Evolutionary conservation across 2,329 filamentous ascomycete genomes (phyloP).

Genomic region (Nemania sp.): DNA sequence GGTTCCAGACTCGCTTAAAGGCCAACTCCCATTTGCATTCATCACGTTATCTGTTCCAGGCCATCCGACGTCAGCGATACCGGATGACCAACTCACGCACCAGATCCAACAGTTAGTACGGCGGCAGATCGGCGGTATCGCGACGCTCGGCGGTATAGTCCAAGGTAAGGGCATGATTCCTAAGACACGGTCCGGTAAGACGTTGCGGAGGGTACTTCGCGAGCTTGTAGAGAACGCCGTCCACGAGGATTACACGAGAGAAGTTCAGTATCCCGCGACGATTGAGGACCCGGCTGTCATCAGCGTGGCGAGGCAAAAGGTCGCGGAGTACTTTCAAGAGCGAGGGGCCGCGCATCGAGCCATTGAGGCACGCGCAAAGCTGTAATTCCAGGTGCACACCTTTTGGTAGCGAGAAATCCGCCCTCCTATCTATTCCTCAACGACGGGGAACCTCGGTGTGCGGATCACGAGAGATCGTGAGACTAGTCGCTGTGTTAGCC

Average conservation of each 20-base stretch:
- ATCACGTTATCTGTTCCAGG: conserved; percentile 58
- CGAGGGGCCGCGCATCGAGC: conserved; percentile 47
- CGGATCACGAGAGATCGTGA: no score
- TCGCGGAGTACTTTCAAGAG: conserved; percentile 74
- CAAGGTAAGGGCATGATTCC: conserved; percentile 86
- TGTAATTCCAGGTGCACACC: no score
- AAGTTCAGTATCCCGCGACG: conserved; percentile 77
- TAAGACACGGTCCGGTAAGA: conserved; percentile 91
- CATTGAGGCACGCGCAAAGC: conserved; percentile 54
- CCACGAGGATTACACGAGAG: conserved; percentile 70
- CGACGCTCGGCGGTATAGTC: conserved; percentile 81
- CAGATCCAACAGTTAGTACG: conserved; percentile 77
- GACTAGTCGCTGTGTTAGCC: no score
- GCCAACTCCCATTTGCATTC: conserved; percentile 90
- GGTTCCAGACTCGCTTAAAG: conserved; percentile 84
- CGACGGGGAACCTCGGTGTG: no score
- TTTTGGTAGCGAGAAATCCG: no score
- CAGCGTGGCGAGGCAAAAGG: conserved; percentile 69
- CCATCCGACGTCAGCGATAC: conserved; percentile 55
- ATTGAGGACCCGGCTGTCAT: conserved; percentile 81
- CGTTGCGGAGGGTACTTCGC: conserved; percentile 76
- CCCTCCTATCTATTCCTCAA: no score
- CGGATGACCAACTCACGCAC: conserved; percentile 47
- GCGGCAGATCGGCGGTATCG: conserved; percentile 83
- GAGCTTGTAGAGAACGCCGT: conserved; percentile 84